These are phyloP conservation scores for Lichtheimia ornata DNA, from an alignment of 371 early-diverging fungal genomes.

Conservation along the genomic window DNA sequence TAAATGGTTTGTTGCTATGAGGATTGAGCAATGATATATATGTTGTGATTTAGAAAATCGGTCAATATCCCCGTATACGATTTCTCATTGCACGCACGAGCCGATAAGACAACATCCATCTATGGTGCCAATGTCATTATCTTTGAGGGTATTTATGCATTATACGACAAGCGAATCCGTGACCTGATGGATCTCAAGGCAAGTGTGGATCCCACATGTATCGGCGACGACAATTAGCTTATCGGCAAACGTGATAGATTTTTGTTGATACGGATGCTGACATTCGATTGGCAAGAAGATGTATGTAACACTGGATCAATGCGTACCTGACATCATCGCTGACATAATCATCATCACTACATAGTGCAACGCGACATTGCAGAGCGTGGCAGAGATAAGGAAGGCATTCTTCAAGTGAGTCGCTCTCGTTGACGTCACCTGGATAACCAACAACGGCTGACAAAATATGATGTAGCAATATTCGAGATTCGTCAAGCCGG, in stretches of 20 bases:
- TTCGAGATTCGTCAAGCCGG: conserved; percentile 88
- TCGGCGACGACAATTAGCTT: not conserved
- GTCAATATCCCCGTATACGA: conserved; percentile 82
- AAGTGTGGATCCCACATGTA: conserved; percentile 6
- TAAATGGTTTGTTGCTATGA: not conserved
- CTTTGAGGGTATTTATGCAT: conserved; percentile 92
- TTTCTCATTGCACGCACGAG: conserved; percentile 76
- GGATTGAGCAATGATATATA: not conserved
- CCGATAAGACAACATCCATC: conserved; percentile 64
- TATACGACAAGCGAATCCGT: conserved; percentile 79
- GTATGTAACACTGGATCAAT: conserved; percentile 41
- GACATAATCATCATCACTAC: not conserved
- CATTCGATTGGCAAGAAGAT: conserved; percentile 83
- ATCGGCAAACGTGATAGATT: conserved; percentile 40
- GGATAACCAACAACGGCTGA: not conserved
- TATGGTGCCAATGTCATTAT: conserved; percentile 93
- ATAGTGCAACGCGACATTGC: conserved; percentile 89
- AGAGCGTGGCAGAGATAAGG: conserved; percentile 83
- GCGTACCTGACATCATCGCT: not conserved
- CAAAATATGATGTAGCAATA: conserved; percentile 64
- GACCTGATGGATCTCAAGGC: conserved; percentile 90
- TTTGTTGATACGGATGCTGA: conserved; percentile 96
- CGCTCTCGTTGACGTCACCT: no score
- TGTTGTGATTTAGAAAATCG: conserved; percentile 39
- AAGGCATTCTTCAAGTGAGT: conserved; percentile 75